Conservation (phyloP, 106 monocot genomes). For the Dioscorea zingiberensis region DNA sequence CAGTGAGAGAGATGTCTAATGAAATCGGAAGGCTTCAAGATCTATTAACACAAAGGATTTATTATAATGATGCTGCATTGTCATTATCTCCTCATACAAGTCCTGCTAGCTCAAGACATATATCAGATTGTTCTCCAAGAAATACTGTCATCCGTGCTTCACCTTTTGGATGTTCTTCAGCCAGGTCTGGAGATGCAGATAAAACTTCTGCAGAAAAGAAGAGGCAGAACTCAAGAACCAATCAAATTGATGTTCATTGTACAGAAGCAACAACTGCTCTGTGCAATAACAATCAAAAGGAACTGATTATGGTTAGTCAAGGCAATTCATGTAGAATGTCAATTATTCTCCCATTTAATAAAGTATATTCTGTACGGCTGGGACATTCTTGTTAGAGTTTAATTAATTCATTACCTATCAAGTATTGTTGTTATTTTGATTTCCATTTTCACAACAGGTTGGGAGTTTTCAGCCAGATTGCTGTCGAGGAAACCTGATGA, state of each 20-base stretch:
- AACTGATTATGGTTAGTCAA: constrained; percentile 16
- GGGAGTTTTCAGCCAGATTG: constrained; percentile 40
- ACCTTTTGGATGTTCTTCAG: constrained; percentile 11
- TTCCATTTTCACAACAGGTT: constrained; percentile 3
- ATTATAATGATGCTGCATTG: not conserved
- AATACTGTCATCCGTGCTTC: not conserved
- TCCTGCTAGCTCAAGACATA: constrained; percentile 10
- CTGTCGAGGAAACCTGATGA: constrained; percentile 11
- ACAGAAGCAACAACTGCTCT: constrained; percentile 11
- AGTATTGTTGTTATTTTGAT: not conserved
- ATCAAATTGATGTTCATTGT: constrained; percentile 5
- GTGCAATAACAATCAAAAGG: constrained; percentile 2
- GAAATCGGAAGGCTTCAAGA: constrained; percentile 45
- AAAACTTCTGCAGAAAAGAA: constrained; percentile 11
- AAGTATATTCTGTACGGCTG: not conserved
- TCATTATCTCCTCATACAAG: constrained; percentile 12
- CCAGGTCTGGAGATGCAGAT: not conserved
- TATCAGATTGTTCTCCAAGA: constrained; percentile 9
- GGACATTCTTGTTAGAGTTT: not conserved
- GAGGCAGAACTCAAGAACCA: not conserved
- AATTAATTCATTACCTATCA: not conserved
- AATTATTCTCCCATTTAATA: not conserved
- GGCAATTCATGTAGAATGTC: not conserved
- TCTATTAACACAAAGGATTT: constrained; percentile 20
- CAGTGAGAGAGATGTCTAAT: constrained; percentile 43